A percentile compares a stretch with the other conserved stretches of the same genome.
These are phyloP conservation scores for Entoloma clypeatum DNA, from an alignment of 1,284 basidiomycete species.

Conservation along the genomic window DNA sequence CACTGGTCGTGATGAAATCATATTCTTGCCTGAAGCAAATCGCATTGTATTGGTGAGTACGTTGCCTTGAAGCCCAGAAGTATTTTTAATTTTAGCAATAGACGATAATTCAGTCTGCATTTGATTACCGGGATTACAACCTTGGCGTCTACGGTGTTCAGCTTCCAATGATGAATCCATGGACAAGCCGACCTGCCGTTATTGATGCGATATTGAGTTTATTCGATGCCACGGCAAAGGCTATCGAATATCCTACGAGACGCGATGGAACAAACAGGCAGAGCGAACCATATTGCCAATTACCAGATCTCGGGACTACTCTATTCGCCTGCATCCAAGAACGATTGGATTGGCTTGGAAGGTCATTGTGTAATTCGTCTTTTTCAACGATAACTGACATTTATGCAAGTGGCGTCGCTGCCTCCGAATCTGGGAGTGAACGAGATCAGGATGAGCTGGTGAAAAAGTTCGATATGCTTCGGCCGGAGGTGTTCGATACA, in stretches of 20 bases:
- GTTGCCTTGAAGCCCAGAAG: background rate
- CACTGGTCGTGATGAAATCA: slow-evolving; percentile 36
- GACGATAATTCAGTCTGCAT: slow-evolving; percentile 71
- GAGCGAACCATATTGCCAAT: slow-evolving; percentile 50
- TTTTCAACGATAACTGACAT: background rate
- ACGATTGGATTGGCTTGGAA: slow-evolving; percentile 63
- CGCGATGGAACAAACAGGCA: slow-evolving; percentile 24
- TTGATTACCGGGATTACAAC: slow-evolving; percentile 72
- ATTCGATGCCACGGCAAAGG: slow-evolving; percentile 65
- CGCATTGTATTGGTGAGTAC: slow-evolving; percentile 60
- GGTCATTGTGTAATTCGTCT: slow-evolving; percentile 37
- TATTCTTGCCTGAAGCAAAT: slow-evolving; percentile 67
- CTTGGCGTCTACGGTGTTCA: slow-evolving; percentile 74
- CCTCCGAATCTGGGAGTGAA: slow-evolving; percentile 41
- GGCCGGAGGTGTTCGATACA: slow-evolving; percentile 72
- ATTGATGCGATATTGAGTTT: slow-evolving; percentile 72
- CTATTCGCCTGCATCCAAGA: slow-evolving; percentile 75
- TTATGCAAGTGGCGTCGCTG: slow-evolving; percentile 38
- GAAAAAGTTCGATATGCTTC: slow-evolving; percentile 62
- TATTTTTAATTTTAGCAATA: slow-evolving; percentile 26
- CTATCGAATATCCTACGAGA: slow-evolving; percentile 37
- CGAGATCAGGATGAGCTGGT: slow-evolving; percentile 56
- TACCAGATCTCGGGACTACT: slow-evolving; percentile 68
- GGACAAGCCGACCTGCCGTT: slow-evolving; percentile 73
- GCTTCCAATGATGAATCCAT: slow-evolving; percentile 70